Conservation (phyloP, 345 rosid genomes). For the Populus nigra region DNA sequence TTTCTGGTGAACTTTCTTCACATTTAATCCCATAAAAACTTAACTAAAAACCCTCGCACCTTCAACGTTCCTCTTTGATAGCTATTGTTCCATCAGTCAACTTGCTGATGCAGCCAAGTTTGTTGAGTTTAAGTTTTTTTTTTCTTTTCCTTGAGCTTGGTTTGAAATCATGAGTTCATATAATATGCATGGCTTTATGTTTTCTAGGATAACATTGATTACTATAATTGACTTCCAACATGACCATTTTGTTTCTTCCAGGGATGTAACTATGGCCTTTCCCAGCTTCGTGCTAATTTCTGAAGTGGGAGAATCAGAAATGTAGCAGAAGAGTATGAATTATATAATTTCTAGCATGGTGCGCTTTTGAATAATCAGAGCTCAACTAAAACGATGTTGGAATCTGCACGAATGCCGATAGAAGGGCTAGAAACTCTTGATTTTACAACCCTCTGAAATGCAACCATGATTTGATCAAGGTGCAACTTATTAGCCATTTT, state of each 20-base stretch:
- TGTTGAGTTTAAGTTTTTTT: not conserved
- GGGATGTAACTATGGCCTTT: conserved; percentile 77
- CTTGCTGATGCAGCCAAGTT: not conserved
- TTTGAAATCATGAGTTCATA: not conserved
- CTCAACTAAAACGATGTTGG: not conserved
- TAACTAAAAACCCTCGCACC: not conserved
- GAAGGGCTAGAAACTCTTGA: too few species aligned
- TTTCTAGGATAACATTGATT: not conserved
- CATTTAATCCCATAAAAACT: not conserved
- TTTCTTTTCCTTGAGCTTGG: not conserved
- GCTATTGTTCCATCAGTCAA: not conserved
- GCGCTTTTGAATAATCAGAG: not conserved
- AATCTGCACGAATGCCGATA: not conserved
- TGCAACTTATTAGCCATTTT: not conserved
- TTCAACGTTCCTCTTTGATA: not conserved
- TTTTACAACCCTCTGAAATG: too few species aligned
- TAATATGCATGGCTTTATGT: not conserved
- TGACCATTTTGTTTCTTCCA: conserved; percentile 23
- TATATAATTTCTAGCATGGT: not conserved
- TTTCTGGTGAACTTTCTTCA: not conserved
- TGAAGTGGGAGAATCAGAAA: conserved; percentile 63
- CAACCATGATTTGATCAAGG: not conserved
- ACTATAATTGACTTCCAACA: not conserved
- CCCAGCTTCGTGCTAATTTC: conserved; percentile 63
- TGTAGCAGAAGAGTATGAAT: conserved; percentile 17